phyloP scores from a whole-genome alignment of 1,139 yeast species.

The Kodamaea plutei region DNA sequence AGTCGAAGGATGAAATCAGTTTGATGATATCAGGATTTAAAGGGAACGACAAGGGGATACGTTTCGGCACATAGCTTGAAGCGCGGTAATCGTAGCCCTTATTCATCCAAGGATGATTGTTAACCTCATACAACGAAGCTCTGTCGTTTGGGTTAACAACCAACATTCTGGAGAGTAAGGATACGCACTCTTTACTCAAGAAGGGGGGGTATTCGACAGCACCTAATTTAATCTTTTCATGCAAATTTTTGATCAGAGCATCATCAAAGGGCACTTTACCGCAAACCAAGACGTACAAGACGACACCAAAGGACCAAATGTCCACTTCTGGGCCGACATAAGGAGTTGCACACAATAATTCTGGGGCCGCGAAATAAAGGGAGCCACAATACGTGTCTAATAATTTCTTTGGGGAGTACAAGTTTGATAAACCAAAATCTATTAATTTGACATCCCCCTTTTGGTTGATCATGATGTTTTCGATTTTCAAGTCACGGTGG shows the following conservation, averaged over 20 bases:
- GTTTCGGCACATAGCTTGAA: conserved; percentile 66
- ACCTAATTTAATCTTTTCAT: conserved; percentile 91
- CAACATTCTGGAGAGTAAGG: conserved; percentile 80
- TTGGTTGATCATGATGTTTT: conserved; percentile 90
- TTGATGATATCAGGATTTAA: conserved; percentile 66
- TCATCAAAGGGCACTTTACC: conserved; percentile 99
- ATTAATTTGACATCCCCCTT: conserved; percentile 93
- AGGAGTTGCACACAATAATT: conserved; percentile 84
- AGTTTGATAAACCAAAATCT: conserved; percentile 91
- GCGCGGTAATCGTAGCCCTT: conserved; percentile 80
- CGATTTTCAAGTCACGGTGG: conserved; percentile 94
- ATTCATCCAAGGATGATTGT: conserved; percentile 92
- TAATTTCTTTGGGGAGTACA: conserved; percentile 67
- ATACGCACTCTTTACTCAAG: conserved; percentile 78
- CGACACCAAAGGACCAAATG: conserved; percentile 98
- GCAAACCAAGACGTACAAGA: conserved; percentile 86
- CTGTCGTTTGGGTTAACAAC: conserved; percentile 84
- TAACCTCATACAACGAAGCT: conserved; percentile 74
- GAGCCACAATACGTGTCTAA: conserved; percentile 97
- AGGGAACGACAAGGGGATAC: conserved; percentile 73
- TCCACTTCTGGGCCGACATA: conserved; percentile 97
- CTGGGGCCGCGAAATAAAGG: conserved; percentile 97
- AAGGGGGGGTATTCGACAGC: conserved; percentile 86
- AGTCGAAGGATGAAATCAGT: conserved; percentile 76
- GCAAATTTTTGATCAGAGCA: conserved; percentile 86